These are phyloP conservation scores for Glycine latifolia DNA, from an alignment of 306 rosid genomes.

Conservation along the genomic window DNA sequence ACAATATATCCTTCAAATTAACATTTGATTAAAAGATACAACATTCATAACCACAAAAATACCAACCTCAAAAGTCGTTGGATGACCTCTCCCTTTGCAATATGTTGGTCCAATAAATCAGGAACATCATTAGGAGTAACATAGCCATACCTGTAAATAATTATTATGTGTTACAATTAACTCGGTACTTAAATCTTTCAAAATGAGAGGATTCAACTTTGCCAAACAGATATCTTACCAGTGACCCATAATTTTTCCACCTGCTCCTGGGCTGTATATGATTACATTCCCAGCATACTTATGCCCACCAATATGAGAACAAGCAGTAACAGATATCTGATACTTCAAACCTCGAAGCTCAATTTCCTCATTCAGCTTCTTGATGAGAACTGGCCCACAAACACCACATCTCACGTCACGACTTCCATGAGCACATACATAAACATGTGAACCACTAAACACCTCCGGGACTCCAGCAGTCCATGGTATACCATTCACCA, in stretches of 20 bases:
- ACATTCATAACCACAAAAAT: constrained; percentile 31
- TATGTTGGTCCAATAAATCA: constrained; percentile 80
- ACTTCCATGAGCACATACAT: constrained; percentile 86
- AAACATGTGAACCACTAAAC: constrained; percentile 71
- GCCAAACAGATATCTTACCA: constrained; percentile 62
- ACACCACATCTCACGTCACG: constrained; percentile 91
- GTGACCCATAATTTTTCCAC: constrained; percentile 74
- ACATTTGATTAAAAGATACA: constrained; percentile 25
- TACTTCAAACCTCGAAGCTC: constrained; percentile 67
- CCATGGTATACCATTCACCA: constrained; percentile 79
- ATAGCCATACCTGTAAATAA: constrained; percentile 80
- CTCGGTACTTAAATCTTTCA: not conserved
- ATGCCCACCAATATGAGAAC: constrained; percentile 92
- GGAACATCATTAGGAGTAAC: constrained; percentile 84
- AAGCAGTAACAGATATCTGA: constrained; percentile 70
- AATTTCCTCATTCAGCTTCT: constrained; percentile 72
- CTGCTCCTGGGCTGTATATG: constrained; percentile 66
- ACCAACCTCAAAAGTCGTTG: constrained; percentile 81
- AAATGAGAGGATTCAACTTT: constrained; percentile 14
- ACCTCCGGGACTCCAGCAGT: constrained; percentile 60
- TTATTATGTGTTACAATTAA: constrained; percentile 21
- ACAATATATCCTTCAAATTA: constrained; percentile 10
- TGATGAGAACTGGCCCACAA: constrained; percentile 83
- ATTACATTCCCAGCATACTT: constrained; percentile 94
- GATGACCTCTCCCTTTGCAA: constrained; percentile 77